phyloP scores from a whole-genome alignment of 805 yeast genomes.

The Starmerella stigmatis region DNA sequence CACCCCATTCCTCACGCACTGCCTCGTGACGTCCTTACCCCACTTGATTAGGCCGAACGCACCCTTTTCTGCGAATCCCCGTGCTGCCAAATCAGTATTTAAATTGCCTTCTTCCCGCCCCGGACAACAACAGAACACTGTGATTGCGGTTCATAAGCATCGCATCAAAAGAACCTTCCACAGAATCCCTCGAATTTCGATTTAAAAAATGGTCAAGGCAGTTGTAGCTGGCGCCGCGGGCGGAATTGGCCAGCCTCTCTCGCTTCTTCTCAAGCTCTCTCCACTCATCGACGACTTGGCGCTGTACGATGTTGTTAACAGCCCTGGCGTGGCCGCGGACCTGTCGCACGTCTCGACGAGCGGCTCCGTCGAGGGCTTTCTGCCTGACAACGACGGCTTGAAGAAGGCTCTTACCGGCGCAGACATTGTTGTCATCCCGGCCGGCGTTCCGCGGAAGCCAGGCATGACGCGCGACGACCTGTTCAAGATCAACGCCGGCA shows the following conservation, averaged over 20 bases:
- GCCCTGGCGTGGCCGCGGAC: conserved; percentile 83
- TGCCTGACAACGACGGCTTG: conserved; percentile 54
- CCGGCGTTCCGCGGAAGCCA: conserved; percentile 88
- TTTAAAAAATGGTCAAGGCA: conserved; percentile 44
- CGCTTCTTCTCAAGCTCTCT: conserved; percentile 65
- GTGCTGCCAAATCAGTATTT: conserved; percentile 5
- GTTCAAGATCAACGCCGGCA: conserved; percentile 73
- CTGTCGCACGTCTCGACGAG: conserved; percentile 71
- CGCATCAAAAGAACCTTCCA: neutral
- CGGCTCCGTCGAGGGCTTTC: conserved; percentile 47
- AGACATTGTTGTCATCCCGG: conserved; percentile 81
- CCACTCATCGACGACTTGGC: conserved; percentile 55
- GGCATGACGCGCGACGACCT: conserved; percentile 91
- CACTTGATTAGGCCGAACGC: conserved; percentile 5
- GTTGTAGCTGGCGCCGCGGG: conserved; percentile 79
- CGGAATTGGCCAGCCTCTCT: conserved; percentile 89
- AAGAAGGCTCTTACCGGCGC: conserved; percentile 63
- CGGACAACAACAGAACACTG: too few relatives aligned
- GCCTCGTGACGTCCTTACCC: conserved; percentile 10
- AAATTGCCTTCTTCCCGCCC: neutral
- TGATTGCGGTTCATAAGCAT: conserved; percentile 2
- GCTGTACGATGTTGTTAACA: conserved; percentile 72
- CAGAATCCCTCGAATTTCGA: too few relatives aligned
- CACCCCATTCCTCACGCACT: neutral
- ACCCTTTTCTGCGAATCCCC: conserved; percentile 6